Conservation (phyloP, 1,284 basidiomycete species). For the Cerrena zonata region DNA sequence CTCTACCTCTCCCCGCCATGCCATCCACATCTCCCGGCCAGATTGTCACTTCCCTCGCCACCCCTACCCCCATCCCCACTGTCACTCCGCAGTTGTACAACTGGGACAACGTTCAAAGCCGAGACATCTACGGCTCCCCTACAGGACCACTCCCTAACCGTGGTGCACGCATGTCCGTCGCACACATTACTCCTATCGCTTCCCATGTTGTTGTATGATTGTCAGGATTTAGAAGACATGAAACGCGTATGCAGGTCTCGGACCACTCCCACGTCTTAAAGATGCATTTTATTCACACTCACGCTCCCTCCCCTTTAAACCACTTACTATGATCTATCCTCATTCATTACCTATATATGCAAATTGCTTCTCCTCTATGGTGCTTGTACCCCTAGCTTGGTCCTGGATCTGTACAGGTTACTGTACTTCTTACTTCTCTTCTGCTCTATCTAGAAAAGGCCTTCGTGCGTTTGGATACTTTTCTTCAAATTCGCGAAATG, state of each 20-base stretch:
- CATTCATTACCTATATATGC: background rate
- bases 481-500: too few relatives aligned
- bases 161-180: slow-evolving; percentile 25
- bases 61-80: slow-evolving; percentile 23
- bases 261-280: background rate
- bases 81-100: slow-evolving; percentile 24
- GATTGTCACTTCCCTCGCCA: slow-evolving; percentile 10
- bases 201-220: slow-evolving; percentile 1
- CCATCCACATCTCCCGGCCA: background rate
- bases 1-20: background rate
- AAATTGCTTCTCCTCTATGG: background rate
- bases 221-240: background rate
- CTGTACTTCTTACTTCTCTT: background rate
- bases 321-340: background rate
- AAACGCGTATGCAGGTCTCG: background rate
- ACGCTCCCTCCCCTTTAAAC: background rate
- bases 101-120: slow-evolving; percentile 17
- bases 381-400: background rate
- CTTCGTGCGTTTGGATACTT: too few relatives aligned
- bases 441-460: background rate
- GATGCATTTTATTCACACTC: background rate
- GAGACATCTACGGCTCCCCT: slow-evolving; percentile 7
- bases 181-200: slow-evolving; percentile 20
- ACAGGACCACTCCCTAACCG: slow-evolving; percentile 24
- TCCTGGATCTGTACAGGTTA: background rate